These are phyloP conservation scores for Plasmodium malariae DNA, from an alignment of 169 alveolate genomes.

Conservation along the genomic window DNA sequence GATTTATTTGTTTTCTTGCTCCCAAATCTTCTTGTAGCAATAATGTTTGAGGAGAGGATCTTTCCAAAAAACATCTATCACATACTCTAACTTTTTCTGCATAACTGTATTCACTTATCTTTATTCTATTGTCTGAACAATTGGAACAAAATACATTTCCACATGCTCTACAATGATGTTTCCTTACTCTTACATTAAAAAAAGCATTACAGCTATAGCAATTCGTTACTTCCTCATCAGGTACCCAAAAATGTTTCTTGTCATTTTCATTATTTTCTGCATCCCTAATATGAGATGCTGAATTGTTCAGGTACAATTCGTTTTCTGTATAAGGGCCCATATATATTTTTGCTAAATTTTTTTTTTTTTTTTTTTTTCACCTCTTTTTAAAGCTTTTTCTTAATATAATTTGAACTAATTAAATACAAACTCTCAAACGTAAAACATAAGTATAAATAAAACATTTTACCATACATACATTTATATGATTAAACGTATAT, in stretches of 20 bases:
- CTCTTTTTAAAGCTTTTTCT: background rate
- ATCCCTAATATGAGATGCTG: slow-evolving; percentile 45
- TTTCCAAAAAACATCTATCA: slow-evolving; percentile 81
- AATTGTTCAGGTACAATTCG: slow-evolving; percentile 8
- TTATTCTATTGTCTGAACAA: slow-evolving; percentile 73
- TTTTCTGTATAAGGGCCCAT: slow-evolving; percentile 44
- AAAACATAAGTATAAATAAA: too few relatives aligned
- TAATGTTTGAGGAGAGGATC: slow-evolving; percentile 83
- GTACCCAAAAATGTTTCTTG: slow-evolving; percentile 62
- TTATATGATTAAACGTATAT: too few relatives aligned
- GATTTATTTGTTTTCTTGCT: slow-evolving; percentile 84
- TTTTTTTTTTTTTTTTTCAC: slow-evolving; percentile 16
- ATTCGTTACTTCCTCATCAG: slow-evolving; percentile 74
- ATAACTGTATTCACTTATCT: slow-evolving; percentile 52
- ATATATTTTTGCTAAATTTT: slow-evolving; percentile 33
- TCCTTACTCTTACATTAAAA: slow-evolving; percentile 73
- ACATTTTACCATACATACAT: too few relatives aligned
- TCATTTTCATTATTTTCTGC: slow-evolving; percentile 67
- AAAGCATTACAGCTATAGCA: slow-evolving; percentile 65
- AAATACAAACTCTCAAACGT: too few relatives aligned
- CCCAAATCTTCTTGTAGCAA: slow-evolving; percentile 88
- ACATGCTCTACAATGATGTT: slow-evolving; percentile 76
- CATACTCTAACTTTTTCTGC: slow-evolving; percentile 78
- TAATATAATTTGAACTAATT: too few relatives aligned
- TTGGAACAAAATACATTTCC: slow-evolving; percentile 77